These are phyloP conservation scores for Trichophyton verrucosum DNA, from an alignment of 2,329 filamentous ascomycete species.

Conservation along the genomic window DNA sequence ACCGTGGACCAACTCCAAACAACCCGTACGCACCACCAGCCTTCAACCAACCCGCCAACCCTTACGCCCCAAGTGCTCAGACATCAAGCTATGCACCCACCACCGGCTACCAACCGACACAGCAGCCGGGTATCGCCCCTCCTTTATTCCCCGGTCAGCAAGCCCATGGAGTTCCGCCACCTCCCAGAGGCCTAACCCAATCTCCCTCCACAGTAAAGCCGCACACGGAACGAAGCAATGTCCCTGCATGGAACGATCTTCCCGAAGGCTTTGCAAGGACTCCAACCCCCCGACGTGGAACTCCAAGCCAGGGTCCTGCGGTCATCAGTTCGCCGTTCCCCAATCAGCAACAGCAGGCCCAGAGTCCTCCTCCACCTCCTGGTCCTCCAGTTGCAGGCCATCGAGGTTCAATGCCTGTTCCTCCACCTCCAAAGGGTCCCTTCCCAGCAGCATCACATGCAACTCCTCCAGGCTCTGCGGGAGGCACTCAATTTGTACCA, in stretches of 20 bases:
- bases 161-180: conserved; percentile 39
- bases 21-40: conserved; percentile 18
- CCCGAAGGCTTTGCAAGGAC: conserved; percentile 67
- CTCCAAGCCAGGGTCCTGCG: conserved; percentile 50
- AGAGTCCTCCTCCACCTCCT: conserved; percentile 26
- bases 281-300: conserved; percentile 58
- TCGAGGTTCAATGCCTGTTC: conserved; percentile 27
- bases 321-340: conserved; percentile 66
- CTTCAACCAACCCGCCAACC: conserved; percentile 16
- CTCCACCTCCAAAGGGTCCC: conserved; percentile 12
- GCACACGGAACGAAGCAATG: conserved; percentile 50
- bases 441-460: conserved; percentile 47
- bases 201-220: conserved; percentile 54
- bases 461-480: conserved; percentile 54
- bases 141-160: conserved; percentile 24
- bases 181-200: conserved; percentile 54
- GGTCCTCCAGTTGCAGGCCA: conserved; percentile 40
- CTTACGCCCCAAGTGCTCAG: conserved; percentile 23
- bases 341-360: conserved; percentile 42
- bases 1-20: conserved; percentile 21
- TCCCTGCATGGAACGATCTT: conserved; percentile 87
- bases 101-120: conserved; percentile 47
- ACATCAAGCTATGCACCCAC: conserved; percentile 26
- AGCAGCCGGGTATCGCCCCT: conserved; percentile 20
- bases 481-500: conserved; percentile 41